phyloP scores from a whole-genome alignment of 305 asterid genomes.

The Solanum hybrid region DNA sequence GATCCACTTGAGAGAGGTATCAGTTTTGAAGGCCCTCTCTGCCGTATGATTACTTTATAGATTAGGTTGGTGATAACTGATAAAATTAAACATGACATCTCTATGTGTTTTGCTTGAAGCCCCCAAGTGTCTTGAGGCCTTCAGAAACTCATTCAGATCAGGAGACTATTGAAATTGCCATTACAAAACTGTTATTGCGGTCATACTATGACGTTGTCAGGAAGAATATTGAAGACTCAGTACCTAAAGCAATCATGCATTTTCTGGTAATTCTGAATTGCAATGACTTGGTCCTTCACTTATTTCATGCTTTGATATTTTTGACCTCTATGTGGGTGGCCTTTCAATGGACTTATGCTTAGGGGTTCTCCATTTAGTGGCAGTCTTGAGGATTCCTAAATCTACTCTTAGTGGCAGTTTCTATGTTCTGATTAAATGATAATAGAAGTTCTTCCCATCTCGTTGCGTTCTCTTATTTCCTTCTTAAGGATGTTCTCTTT shows the following conservation, averaged over 20 bases:
- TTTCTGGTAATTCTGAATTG: constrained; percentile 58
- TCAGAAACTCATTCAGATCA: constrained; percentile 79
- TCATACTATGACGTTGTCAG: constrained; percentile 93
- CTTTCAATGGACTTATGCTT: background rate
- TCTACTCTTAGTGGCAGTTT: background rate
- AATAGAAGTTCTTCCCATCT: background rate
- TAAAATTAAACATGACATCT: background rate
- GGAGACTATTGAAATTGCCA: constrained; percentile 62
- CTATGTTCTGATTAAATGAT: background rate
- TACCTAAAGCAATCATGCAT: constrained; percentile 98
- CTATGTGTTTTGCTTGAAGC: constrained; percentile 32
- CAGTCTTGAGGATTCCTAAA: background rate
- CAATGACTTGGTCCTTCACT: background rate
- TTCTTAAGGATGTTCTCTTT: background rate
- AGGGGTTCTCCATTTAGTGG: background rate
- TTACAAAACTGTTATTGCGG: constrained; percentile 70
- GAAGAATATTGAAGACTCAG: constrained; percentile 76
- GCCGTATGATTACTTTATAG: background rate
- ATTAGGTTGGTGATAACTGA: background rate
- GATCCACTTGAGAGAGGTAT: constrained; percentile 88
- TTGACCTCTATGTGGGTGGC: background rate
- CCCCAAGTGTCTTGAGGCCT: constrained; percentile 92
- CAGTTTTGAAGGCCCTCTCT: background rate
- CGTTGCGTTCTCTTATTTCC: background rate
- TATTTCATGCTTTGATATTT: background rate